A percentile compares a stretch with the other conserved stretches of the same genome.
Evolutionary conservation across 805 yeast genomes (phyloP).

Genomic region (Schwanniomyces sp.): DNA sequence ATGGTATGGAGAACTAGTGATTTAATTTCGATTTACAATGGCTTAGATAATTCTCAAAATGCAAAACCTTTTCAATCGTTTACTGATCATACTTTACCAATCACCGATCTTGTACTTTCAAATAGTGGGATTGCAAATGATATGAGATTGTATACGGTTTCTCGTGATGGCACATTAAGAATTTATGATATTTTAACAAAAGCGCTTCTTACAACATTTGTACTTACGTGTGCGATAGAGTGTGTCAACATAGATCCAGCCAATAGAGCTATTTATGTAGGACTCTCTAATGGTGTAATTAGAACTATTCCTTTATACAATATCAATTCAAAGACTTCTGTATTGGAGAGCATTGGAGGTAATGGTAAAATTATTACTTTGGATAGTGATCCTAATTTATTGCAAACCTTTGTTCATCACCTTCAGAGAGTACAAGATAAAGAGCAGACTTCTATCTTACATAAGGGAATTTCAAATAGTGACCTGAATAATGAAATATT

Average conservation of each 20-base stretch:
- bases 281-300: constrained; percentile 62
- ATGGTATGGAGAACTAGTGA: constrained; percentile 72
- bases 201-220: constrained; percentile 64
- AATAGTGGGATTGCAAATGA: constrained; percentile 58
- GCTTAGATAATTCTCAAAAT: constrained; percentile 28
- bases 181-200: constrained; percentile 56
- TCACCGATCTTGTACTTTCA: constrained; percentile 47
- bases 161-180: constrained; percentile 74
- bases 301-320: constrained; percentile 54
- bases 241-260: constrained; percentile 74
- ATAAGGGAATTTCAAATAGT: constrained; percentile 1
- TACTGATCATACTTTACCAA: constrained; percentile 60
- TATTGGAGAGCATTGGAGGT: constrained; percentile 64
- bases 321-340: constrained; percentile 31
- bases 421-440: constrained; percentile 14
- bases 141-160: constrained; percentile 62
- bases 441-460: background rate
- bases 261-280: constrained; percentile 71
- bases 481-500: constrained; percentile 19
- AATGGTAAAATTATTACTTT: constrained; percentile 50
- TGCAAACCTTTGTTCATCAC: constrained; percentile 55
- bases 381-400: constrained; percentile 49
- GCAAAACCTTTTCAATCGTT: constrained; percentile 59
- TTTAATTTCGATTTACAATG: constrained; percentile 38
- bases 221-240: constrained; percentile 58